These are phyloP conservation scores for Usnea hakonensis DNA, from an alignment of 495 filamentous ascomycete genomes.

Conservation along the genomic window DNA sequence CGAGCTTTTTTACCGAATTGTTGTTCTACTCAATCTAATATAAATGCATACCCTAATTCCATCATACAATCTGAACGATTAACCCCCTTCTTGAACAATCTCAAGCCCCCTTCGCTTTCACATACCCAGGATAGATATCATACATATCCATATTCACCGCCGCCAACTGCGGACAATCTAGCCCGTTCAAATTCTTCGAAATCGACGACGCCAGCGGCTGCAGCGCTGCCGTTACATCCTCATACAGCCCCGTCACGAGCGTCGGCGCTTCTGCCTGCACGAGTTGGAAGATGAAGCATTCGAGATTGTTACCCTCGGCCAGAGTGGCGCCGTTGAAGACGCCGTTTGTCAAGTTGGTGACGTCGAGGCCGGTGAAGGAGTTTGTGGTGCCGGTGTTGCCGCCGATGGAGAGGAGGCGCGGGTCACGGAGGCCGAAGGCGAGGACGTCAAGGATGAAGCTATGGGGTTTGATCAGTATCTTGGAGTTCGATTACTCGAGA, in stretches of 20 bases:
- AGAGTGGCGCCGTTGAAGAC: conserved; percentile 37
- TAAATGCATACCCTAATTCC: too few species aligned
- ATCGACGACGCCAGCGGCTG: conserved; percentile 21
- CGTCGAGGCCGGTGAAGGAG: conserved; percentile 47
- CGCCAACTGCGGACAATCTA: conserved; percentile 27
- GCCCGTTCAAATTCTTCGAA: conserved; percentile 10
- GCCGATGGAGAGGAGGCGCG: conserved; percentile 37
- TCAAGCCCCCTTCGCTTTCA: conserved; percentile 11
- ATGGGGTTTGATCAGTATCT: conserved; percentile 32
- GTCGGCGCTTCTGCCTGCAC: conserved; percentile 38
- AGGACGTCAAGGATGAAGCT: conserved; percentile 37
- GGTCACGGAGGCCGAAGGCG: conserved; percentile 25
- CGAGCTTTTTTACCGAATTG: too few species aligned
- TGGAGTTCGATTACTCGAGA: conserved; percentile 15
- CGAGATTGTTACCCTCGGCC: conserved; percentile 39
- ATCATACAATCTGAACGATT: too few species aligned
- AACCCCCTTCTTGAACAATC: too few species aligned
- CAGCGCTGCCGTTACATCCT: conserved; percentile 32
- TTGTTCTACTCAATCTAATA: too few species aligned
- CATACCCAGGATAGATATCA: conserved; percentile 24
- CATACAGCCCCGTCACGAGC: conserved; percentile 32
- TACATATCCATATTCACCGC: conserved; percentile 24
- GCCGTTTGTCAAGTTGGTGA: conserved; percentile 43
- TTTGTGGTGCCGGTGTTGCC: conserved; percentile 51
- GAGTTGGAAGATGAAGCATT: conserved; percentile 41